Evolutionary conservation across 2,329 filamentous ascomycete genomes (phyloP).

Genomic region (Exophiala mesophila): DNA sequence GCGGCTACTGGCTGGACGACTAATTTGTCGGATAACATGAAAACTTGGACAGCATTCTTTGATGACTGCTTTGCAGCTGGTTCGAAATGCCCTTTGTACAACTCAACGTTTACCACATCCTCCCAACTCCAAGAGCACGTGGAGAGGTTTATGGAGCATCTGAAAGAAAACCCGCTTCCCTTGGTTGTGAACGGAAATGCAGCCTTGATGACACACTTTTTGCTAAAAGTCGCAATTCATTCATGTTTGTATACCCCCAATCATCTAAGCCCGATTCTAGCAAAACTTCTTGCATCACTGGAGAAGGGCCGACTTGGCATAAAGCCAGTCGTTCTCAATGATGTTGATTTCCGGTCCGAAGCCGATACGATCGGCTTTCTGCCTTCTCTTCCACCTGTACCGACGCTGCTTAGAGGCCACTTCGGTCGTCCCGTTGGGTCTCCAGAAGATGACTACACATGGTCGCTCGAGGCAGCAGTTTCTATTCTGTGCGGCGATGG

Average conservation of each 20-base stretch:
- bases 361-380: constrained; percentile 1
- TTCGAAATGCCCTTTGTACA: constrained; percentile 42
- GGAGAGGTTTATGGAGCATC: constrained; percentile 11
- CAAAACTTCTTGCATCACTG: constrained; percentile 37
- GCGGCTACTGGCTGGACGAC: constrained; percentile 47
- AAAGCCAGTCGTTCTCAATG: neutral
- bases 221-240: constrained; percentile 41
- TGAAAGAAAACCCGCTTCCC: constrained; percentile 26
- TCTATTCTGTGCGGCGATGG: constrained; percentile 27
- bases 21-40: constrained; percentile 51
- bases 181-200: constrained; percentile 33
- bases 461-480: constrained; percentile 17
- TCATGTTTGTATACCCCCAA: constrained; percentile 17
- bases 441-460: constrained; percentile 14
- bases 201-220: constrained; percentile 48
- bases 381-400: constrained; percentile 6
- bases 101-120: constrained; percentile 4
- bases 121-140: constrained; percentile 19
- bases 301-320: constrained; percentile 29
- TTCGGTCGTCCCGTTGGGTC: constrained; percentile 4
- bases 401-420: neutral
- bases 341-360: neutral
- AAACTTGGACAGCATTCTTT: constrained; percentile 51
- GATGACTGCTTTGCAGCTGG: constrained; percentile 51
- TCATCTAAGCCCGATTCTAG: constrained; percentile 32